Evolutionary conservation across 2,329 filamentous ascomycete genomes (phyloP).

Genomic region (Mycosphaerelloides madeirae): DNA sequence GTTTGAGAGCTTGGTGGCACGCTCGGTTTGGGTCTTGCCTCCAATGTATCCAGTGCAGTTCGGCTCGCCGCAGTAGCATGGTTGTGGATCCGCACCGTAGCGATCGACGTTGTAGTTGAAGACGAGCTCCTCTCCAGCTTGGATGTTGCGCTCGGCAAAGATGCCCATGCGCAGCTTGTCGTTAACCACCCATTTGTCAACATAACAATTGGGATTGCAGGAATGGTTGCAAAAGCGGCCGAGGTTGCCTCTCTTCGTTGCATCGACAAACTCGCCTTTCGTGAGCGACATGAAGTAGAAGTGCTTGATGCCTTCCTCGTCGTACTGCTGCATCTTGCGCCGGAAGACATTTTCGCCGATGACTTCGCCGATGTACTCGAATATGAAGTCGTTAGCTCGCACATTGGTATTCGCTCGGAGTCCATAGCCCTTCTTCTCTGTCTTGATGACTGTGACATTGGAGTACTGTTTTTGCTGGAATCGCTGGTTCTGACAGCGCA

Average conservation of each 20-base stretch:
- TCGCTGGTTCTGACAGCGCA: constrained; percentile 86
- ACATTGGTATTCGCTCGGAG: constrained; percentile 76
- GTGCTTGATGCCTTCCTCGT: constrained; percentile 94
- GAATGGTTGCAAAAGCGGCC: constrained; percentile 98
- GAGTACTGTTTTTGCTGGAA: constrained; percentile 90
- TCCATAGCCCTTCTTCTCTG: constrained; percentile 95
- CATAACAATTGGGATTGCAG: constrained; percentile 97
- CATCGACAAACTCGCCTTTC: constrained; percentile 94
- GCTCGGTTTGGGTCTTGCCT: constrained; percentile 94
- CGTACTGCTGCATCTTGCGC: constrained; percentile 85
- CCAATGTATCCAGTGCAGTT: constrained; percentile 97
- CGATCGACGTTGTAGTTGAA: constrained; percentile 99
- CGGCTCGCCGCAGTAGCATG: constrained; percentile 89
- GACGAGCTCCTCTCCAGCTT: constrained; percentile 86
- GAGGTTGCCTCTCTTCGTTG: constrained; percentile 92
- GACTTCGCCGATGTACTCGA: constrained; percentile 97
- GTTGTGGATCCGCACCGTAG: constrained; percentile 93
- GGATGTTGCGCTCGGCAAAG: constrained; percentile 80
- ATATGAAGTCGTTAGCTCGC: constrained; percentile 84
- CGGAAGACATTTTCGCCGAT: constrained; percentile 90
- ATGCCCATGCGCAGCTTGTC: constrained; percentile 98
- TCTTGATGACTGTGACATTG: constrained; percentile 90
- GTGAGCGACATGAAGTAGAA: constrained; percentile 99
- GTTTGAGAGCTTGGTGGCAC: constrained; percentile 83
- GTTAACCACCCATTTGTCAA: constrained; percentile 98